Base-by-base conservation (phyloP, 208 protist species). In the Wallacemonas sp. region DNA sequence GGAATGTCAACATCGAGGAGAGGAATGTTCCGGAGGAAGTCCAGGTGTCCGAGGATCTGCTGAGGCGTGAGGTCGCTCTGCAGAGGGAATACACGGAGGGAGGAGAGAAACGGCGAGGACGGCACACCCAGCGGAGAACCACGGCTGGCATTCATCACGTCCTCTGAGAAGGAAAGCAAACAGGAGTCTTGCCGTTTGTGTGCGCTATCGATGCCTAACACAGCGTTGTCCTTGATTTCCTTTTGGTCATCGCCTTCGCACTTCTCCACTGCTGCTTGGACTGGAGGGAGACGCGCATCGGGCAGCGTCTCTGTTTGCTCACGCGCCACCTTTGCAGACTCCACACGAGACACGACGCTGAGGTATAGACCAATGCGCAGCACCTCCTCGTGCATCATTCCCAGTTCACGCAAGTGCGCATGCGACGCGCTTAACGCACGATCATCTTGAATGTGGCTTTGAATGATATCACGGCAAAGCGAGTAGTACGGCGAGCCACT, bases 401-500 rank as follows among this genome's bases (percentile, higher is more conserved):
- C 51, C 15, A 58, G 15, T 14, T 33, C 1, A 17, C 17, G 5
- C 8, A 58, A 19, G 8, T 11, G 2, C 17, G 51, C 9, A 26
- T 58, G 51, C 14, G 28, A 4, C 9, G 30, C n/a, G 14, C 14
- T 39, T n/a, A 58, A 14, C 51, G 15, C 15, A 2, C 30, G 30
- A 17, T 58, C 51, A 39, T 58, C 51, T 31, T 41, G 51, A 5
- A 39, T 39, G 51, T n/a, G 30, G 30, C 41, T 58, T 46, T 66
- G 42, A n/a, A 66, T 42, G 17, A 66, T 53, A 55, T 49, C 34
- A 15, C 61, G 61, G 39, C 61, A 66, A 17, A 66, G 61, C 44
- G 61, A 38, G 46, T 53, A 66, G 42, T 55, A 66, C 17, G 61
- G 61, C 14, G 61, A 55, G 31, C 46, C 2, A 21, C 51, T 58